Percentiles rank a stretch among this genome's conserved stretches.
Conservation (phyloP, 148 eudicot species). For the Rhododendron henanense region DNA sequence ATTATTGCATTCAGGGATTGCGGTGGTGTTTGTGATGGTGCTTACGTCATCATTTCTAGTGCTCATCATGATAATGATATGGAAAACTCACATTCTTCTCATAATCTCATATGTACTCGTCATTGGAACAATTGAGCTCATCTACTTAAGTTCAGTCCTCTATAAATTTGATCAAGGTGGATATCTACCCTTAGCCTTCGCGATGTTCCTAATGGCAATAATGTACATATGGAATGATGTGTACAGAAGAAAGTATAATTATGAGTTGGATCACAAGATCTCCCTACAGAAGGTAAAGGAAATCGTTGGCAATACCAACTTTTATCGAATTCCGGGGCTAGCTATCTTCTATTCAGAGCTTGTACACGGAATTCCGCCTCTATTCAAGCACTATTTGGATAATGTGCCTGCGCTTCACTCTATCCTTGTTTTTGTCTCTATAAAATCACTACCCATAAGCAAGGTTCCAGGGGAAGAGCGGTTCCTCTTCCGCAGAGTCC, state of each 20-base stretch:
- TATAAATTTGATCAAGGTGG: conserved; percentile 47
- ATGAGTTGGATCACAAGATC: conserved; percentile 42
- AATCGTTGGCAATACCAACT: conserved; percentile 6
- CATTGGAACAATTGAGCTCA: conserved; percentile 30
- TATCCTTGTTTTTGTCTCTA: conserved; percentile 32
- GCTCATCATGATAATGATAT: conserved; percentile 38
- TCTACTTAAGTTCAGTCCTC: conserved; percentile 36
- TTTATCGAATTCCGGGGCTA: conserved; percentile 33
- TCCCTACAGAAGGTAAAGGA: conserved; percentile 22
- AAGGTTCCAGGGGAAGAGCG: conserved; percentile 44
- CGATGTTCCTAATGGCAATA: conserved; percentile 20
- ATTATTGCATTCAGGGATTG: conserved; percentile 30
- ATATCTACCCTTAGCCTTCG: conserved; percentile 42
- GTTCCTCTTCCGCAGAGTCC: background rate
- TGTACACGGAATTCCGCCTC: conserved; percentile 48
- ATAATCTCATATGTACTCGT: conserved; percentile 22
- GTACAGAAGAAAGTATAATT: conserved; percentile 32
- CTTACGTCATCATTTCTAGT: conserved; percentile 36
- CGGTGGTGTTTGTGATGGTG: conserved; percentile 38
- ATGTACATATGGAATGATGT: conserved; percentile 46
- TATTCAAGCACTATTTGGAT: conserved; percentile 35
- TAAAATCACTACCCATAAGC: conserved; percentile 42
- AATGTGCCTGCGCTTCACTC: conserved; percentile 40
- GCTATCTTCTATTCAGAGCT: conserved; percentile 47
- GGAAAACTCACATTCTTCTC: conserved; percentile 34